These are phyloP conservation scores for Helianthus annuus DNA, from an alignment of 129 eudicot genomes.

Conservation along the genomic window DNA sequence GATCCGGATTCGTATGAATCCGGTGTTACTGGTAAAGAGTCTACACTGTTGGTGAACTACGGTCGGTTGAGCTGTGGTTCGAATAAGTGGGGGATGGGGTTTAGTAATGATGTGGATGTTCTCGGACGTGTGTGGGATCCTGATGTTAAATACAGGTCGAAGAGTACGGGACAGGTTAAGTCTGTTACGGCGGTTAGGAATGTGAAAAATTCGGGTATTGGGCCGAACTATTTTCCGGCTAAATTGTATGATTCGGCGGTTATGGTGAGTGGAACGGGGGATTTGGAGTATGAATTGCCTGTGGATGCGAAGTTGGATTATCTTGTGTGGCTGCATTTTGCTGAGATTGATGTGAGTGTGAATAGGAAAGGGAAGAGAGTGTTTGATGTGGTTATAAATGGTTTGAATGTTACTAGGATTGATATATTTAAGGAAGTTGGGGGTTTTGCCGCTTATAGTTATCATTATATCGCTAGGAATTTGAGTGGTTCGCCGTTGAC, in stretches of 20 bases:
- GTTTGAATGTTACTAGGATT: conserved; percentile 63
- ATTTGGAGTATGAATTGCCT: conserved; percentile 67
- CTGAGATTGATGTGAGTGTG: conserved; percentile 85
- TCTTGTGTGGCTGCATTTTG: conserved; percentile 87
- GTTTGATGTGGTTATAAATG: conserved; percentile 82
- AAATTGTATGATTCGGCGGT: conserved; percentile 73
- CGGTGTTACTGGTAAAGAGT: conserved; percentile 34
- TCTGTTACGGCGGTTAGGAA: conserved; percentile 50
- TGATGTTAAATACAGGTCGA: conserved; percentile 48
- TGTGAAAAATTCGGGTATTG: conserved; percentile 36
- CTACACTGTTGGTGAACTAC: conserved; percentile 66
- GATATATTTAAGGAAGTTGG: conserved; percentile 83
- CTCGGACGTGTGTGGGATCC: conserved; percentile 87
- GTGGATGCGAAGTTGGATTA: conserved; percentile 95
- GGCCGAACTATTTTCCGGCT: conserved; percentile 75
- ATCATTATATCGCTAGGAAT: conserved; percentile 67
- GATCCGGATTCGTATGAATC: conserved; percentile 67
- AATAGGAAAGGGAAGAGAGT: conserved; percentile 75
- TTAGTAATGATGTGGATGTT: conserved; percentile 71
- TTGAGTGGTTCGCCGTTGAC: conserved; percentile 61
- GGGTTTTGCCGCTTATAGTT: conserved; percentile 76
- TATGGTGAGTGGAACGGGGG: conserved; percentile 41
- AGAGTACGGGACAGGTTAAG: conserved; percentile 26
- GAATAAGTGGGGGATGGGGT: conserved; percentile 90
- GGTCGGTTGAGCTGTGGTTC: conserved; percentile 81